phyloP scores from a whole-genome alignment of 306 rosid species.

The Datisca glomerata region DNA sequence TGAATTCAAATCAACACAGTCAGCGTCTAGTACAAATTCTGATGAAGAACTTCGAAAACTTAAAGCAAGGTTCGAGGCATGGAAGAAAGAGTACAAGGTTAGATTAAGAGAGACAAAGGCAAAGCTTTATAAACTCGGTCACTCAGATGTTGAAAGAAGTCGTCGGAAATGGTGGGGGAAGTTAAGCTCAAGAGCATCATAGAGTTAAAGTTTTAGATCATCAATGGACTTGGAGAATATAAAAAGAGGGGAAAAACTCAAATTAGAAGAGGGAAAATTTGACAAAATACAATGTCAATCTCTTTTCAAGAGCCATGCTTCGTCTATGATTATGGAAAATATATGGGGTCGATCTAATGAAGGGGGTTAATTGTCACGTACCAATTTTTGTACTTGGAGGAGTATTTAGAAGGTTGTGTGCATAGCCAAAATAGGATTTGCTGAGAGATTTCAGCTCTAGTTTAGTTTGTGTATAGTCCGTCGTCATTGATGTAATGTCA shows the following conservation, averaged over 20 bases:
- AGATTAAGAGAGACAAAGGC: conserved; percentile 51
- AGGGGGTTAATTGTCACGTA: too few relatives aligned
- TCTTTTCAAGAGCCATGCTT: conserved; percentile 17
- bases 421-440: conserved; percentile 28
- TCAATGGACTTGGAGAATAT: conserved; percentile 15
- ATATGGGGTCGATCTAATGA: too few relatives aligned
- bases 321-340: conserved; percentile 14
- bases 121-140: conserved; percentile 36
- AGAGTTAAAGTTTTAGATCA: conserved; percentile 6
- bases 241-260: conserved; percentile 13
- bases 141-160: conserved; percentile 38
- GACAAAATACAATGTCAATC: conserved; percentile 14
- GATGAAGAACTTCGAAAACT: conserved; percentile 56
- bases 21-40: conserved; percentile 18
- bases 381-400: too few relatives aligned
- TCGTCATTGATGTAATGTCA: too few relatives aligned
- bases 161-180: conserved; percentile 86
- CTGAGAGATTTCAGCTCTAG: conserved; percentile 35
- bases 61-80: conserved; percentile 47
- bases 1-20: conserved; percentile 38
- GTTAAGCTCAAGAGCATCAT: conserved; percentile 34
- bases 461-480: conserved; percentile 34
- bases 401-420: conserved; percentile 34
- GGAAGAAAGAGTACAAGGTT: conserved; percentile 86
- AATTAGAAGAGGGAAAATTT: too few relatives aligned